Evolutionary conservation across 345 rosid species (phyloP), one percentile per base, ranked within the genome.

Genomic region (Citrus sp.): DNA sequence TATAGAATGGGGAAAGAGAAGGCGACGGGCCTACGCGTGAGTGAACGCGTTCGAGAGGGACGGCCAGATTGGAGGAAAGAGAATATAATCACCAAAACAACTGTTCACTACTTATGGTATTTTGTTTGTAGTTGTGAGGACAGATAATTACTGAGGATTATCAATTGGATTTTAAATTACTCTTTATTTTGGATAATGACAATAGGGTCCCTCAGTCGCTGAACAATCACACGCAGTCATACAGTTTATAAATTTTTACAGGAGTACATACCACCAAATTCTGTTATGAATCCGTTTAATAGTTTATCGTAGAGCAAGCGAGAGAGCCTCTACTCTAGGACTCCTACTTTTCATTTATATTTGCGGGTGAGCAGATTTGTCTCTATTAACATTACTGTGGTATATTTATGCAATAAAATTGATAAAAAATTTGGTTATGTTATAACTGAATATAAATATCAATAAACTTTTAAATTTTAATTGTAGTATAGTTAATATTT

Each of bases 21-120:
- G 27, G 79, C 81, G 86, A 87, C 90, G 79, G 67, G 74, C 61
- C 65, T 79, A 84, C 92, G 88, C 95, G 92, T 90, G 86, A 89
- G 88, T 87, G 80, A 77, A 83, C 89, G 87, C 91, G 90, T 88
- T 86, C 14, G 77, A 76, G 77, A 74, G 79, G 73, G 80, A 79
- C 84, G 83, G 86, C 84, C 88, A 84, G 88, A 74, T 77, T 82
- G 84, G 83, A 58, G 4, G 72, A 38, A 30, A 12, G 65, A 71
- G 24, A 71, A 28, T 30, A 49, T 21, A 8, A 61, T 46, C 21
- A 19, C 70, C 28, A 75, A 22, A 9, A 28, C 28, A 46, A 63
- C 59, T 75, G 59, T 75, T 42, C 61, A 16, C 51, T 4, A 74
- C 77, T 40, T 16, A 6, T 7, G 58, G 42, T 32, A 55, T 35